Percentiles rank a stretch among this genome's conserved stretches.
Evolutionary conservation across 352 stramenopile species (phyloP).

Genomic region (Phytophthora tentaculata): DNA sequence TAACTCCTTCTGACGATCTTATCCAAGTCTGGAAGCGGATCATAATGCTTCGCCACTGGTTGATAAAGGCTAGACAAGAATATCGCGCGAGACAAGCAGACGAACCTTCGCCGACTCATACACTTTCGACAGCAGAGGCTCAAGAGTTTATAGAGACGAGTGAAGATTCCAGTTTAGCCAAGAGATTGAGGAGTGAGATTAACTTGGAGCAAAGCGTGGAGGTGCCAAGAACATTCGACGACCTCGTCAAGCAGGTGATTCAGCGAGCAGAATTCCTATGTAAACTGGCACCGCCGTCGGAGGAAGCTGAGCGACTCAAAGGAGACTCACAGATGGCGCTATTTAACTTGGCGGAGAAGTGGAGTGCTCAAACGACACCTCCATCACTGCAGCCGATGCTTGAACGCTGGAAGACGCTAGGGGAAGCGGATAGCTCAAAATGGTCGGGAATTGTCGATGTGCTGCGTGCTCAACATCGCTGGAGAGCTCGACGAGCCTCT

Average conservation of each 20-base stretch:
- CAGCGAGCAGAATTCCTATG: slow-evolving; percentile 80
- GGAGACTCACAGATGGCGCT: slow-evolving; percentile 76
- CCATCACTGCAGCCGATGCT: slow-evolving; percentile 88
- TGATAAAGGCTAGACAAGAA: slow-evolving; percentile 84
- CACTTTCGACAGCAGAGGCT: neutral
- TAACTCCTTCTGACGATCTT: slow-evolving; percentile 79
- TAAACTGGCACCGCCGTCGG: slow-evolving; percentile 71
- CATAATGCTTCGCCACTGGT: slow-evolving; percentile 82
- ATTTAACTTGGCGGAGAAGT: slow-evolving; percentile 87
- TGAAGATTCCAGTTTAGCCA: neutral
- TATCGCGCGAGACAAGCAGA: slow-evolving; percentile 71
- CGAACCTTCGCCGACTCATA: slow-evolving; percentile 23
- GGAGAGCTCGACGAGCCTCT: slow-evolving; percentile 60
- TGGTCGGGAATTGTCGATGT: slow-evolving; percentile 89
- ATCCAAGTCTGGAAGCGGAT: slow-evolving; percentile 79
- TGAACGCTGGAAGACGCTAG: slow-evolving; percentile 82
- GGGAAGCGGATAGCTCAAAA: slow-evolving; percentile 80
- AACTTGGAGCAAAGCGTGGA: slow-evolving; percentile 68
- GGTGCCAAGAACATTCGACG: slow-evolving; percentile 71
- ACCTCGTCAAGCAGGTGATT: slow-evolving; percentile 68
- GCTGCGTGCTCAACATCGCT: slow-evolving; percentile 74
- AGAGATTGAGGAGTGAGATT: slow-evolving; percentile 32
- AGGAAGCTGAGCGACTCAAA: slow-evolving; percentile 68
- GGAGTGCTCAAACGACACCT: slow-evolving; percentile 82
- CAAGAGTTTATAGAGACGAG: neutral